Base-by-base conservation (phyloP, 768 basidiomycete genomes). In the Cantharellus anzutake region DNA sequence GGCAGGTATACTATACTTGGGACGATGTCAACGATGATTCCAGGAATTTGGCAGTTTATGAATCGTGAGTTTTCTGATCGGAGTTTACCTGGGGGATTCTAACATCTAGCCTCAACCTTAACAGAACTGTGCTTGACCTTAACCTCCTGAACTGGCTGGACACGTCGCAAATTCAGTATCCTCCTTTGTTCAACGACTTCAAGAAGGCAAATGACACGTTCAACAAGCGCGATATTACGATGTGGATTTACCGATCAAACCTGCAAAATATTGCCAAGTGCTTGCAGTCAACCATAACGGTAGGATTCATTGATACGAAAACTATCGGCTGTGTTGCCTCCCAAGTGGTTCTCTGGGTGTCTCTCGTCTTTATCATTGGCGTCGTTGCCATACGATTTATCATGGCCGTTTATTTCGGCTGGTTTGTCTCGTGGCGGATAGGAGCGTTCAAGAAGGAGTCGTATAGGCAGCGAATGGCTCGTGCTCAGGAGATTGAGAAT, bases 281-380 rank as follows among this genome's bases (percentile, higher is more conserved):
- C 71, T 75, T 99, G 60, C 76, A 86, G 68, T 91, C 98, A 68
- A 75, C 89, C 63, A 73, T 86, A 62, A 83, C 81, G 29, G 82
- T 97, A 62, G 96, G 96, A 3, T 96, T 87, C 73, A 84, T 99
- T 68, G 94, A 98, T 72, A 88, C 87, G 60, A 84, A 83, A 67
- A 84, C 81, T 59, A 93, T 98, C 64, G 96, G 96, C 29, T 99
- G 96, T 66, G 88, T 98, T 61, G 93, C 94, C 4, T 96, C 94
- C 4, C 76, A 83, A 60, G 85, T 99, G 64, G 91, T 98, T 42
- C 84, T 98, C 60, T 94, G 91, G 70, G 76, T 94, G 60, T 97
- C 94, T 53, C 82, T 98, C 66, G 79, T 91, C 64, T 96, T 98
- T 78, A 98, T 99, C 69, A 84, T 94, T 63, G 94, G 94, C 62